Base-by-base conservation (phyloP, 495 filamentous ascomycete species). In the Saxophila tyrrhenica region DNA sequence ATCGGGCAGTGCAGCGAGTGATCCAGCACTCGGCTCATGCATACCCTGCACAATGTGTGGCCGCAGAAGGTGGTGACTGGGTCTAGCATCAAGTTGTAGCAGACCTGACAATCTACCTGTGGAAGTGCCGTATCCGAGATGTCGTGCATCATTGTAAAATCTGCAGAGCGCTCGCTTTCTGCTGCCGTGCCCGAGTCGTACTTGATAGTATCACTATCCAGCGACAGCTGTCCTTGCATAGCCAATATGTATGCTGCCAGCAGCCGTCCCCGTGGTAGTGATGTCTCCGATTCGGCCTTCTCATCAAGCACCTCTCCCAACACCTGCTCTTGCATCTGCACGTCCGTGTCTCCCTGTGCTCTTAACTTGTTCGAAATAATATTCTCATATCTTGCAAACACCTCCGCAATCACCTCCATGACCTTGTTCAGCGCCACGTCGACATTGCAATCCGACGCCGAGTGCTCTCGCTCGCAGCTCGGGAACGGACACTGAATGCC, bases 41-140 rank as follows among this genome's bases (percentile, higher is more conserved):
- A 95, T 54, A 77, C 74, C 25, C 84, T 81, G 66, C 89, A 95
- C 66, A 90, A 91, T 0, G 89, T 94, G 66, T 95, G 89, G 3
- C 89, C 89, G 61, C 89, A 95, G 19, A 78, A 71, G 0, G 87
- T 90, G 0, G 89, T 95, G 60, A 88, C 70, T 9, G 89, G 88
- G 55, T 94, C 85, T 38, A 85, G 63, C 60, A 94, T 80, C 22
- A 91, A 69, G 38, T 77, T 74, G 62, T 89, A 92, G 66, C 89
- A 95, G 56, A 95, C 80, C 61, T 90, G 86, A 64, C 89, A 95
- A 58, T 94, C 87, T 59, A 94, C 62, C 65, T 94, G 87, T 13
- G 72, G 69, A 54, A 78, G 76, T 10, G 77, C 72, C 9, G 73
- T 73, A 39, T 84, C 77, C 68, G 76, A 77, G 10, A 92, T 59